A percentile compares a stretch with the other conserved stretches of the same genome.
These are phyloP conservation scores for Mrakia frigida DNA, from an alignment of 768 basidiomycete species.

Conservation along the genomic window DNA sequence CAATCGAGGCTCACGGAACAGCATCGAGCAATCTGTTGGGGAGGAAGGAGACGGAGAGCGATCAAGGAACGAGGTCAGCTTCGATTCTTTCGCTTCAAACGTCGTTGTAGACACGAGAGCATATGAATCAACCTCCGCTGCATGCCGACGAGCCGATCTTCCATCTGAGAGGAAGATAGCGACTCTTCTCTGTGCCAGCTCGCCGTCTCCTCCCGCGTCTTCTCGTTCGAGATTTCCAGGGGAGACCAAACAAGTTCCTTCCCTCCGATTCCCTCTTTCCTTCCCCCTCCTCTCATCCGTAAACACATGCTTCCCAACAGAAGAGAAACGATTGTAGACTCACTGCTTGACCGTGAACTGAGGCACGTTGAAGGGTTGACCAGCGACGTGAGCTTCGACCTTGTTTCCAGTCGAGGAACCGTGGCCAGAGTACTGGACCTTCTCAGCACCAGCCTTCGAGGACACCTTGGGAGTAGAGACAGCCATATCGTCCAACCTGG, in stretches of 20 bases:
- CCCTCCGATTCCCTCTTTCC: no score
- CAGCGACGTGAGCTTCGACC: neutral
- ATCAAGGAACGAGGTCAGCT: neutral
- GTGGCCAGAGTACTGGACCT: slow-evolving; percentile 4
- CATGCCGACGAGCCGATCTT: neutral
- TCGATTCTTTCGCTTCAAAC: neutral
- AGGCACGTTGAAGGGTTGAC: slow-evolving; percentile 6
- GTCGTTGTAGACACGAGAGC: neutral
- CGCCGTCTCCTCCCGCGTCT: no score
- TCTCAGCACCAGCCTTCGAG: neutral
- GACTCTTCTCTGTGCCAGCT: no score
- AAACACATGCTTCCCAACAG: neutral
- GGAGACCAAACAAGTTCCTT: no score
- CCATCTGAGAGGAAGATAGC: neutral
- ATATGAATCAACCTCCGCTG: neutral
- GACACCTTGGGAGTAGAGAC: neutral
- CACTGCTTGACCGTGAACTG: slow-evolving; percentile 32
- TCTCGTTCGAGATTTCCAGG: no score
- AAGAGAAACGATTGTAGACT: neutral
- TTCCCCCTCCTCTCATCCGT: neutral
- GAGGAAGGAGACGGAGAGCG: neutral
- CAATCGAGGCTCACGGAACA: slow-evolving; percentile 55
- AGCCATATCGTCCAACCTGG: neutral
- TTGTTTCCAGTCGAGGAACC: neutral
- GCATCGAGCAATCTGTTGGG: slow-evolving; percentile 54